A percentile compares a stretch with the other conserved stretches of the same genome.
Conservation (phyloP, 441 rosid species). For the Populus hybrid region DNA sequence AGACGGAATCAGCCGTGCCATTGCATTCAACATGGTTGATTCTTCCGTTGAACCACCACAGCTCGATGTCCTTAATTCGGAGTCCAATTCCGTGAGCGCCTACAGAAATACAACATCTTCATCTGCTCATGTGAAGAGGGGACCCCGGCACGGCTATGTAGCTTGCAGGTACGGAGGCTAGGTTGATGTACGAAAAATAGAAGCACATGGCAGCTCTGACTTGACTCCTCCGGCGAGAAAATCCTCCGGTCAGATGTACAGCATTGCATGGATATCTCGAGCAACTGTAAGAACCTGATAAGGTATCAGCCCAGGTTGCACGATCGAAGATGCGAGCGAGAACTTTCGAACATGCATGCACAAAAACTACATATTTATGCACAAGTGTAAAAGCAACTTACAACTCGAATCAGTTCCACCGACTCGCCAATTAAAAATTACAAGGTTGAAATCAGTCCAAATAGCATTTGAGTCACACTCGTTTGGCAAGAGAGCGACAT, state of each 20-base stretch:
- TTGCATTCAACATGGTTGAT: constrained; percentile 3
- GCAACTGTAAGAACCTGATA: no score
- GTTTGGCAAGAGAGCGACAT: constrained; percentile 14
- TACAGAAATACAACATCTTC: no score
- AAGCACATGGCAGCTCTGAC: not conserved
- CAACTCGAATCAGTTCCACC: not conserved
- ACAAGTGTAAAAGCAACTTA: not conserved
- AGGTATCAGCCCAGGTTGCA: no score
- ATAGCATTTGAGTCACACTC: constrained; percentile 21
- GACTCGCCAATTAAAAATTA: constrained; percentile 1
- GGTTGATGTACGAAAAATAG: not conserved
- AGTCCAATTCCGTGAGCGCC: not conserved
- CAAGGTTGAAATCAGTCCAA: constrained; percentile 12
- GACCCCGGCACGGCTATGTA: constrained; percentile 6
- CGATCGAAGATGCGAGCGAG: no score
- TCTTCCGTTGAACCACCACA: not conserved
- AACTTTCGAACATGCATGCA: not conserved
- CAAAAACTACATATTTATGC: not conserved
- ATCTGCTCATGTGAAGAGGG: no score
- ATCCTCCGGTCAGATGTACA: not conserved
- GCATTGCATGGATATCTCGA: no score
- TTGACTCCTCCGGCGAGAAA: not conserved
- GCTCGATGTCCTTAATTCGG: not conserved
- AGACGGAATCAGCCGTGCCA: constrained; percentile 26
- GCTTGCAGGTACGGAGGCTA: not conserved